These are phyloP conservation scores for Wickerhamomyces mucosus DNA, from an alignment of 805 yeast genomes.

Conservation along the genomic window DNA sequence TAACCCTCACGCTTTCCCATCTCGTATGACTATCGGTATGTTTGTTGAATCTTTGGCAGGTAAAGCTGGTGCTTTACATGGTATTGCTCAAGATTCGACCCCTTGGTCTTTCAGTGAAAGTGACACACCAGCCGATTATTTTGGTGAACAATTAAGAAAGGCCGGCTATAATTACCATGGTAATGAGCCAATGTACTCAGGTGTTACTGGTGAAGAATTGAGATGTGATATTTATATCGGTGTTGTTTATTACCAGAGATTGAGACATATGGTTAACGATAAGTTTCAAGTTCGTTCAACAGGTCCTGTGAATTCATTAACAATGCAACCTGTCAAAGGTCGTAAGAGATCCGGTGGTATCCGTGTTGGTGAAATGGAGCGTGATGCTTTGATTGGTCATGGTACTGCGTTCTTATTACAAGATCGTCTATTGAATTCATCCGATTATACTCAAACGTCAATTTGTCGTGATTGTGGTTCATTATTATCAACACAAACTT, in stretches of 20 bases:
- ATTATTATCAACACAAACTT: slow-evolving; percentile 75
- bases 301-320: slow-evolving; percentile 93
- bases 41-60: slow-evolving; percentile 98
- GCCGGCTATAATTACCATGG: slow-evolving; percentile 98
- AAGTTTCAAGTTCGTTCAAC: slow-evolving; percentile 99
- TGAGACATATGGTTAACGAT: slow-evolving; percentile 99
- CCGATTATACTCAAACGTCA: slow-evolving; percentile 88
- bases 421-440: slow-evolving; percentile 89
- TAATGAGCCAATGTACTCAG: slow-evolving; percentile 98
- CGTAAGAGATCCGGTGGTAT: slow-evolving; percentile 99
- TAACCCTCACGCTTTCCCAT: slow-evolving; percentile 99
- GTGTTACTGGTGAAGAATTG: slow-evolving; percentile 96
- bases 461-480: slow-evolving; percentile 93
- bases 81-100: slow-evolving; percentile 93
- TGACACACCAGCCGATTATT: slow-evolving; percentile 95
- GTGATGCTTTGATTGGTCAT: slow-evolving; percentile 97
- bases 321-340: slow-evolving; percentile 99
- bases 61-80: slow-evolving; percentile 96
- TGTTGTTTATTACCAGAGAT: slow-evolving; percentile 93
- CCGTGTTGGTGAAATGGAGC: slow-evolving; percentile 99
- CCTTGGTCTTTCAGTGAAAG: slow-evolving; percentile 91
- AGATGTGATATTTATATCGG: slow-evolving; percentile 95
- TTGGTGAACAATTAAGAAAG: slow-evolving; percentile 80
- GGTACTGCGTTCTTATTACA: slow-evolving; percentile 93
- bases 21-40: slow-evolving; percentile 99